Evolutionary conservation across 805 yeast species (phyloP), one percentile per base, ranked within the genome.

Genomic region (Kodamaea laetipori): DNA sequence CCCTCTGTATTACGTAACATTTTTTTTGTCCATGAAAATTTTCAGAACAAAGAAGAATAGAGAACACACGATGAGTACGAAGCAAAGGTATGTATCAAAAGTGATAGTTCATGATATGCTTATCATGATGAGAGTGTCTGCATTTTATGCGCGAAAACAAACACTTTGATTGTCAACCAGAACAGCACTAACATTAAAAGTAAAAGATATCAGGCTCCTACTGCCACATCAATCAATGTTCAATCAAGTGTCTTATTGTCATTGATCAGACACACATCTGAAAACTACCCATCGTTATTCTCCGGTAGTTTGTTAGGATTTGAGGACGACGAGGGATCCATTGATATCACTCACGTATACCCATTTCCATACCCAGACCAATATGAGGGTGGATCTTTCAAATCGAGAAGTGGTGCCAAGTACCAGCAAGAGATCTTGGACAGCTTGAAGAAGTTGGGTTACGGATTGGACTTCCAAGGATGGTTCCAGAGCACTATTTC

Each of bases 291-390:
- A 33, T 71, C 79, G 31, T 67, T 80, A 19, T 82, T 76, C 46
- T 71, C 82, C 21, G 95, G 95, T 15, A 81, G 88, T 28, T 70
- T 87, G 43, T 78, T 82, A 45, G 95, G 95, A n/a, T 71, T 82
- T 46, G 88, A 83, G 58, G 78, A 77, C 44, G 78, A 76, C 43
- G 69, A 61, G 25, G 77, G 76, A 33, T 64, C 69, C 9, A 69
- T 77, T 26, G 74, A 68, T 51, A 63, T 78, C 43, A 72, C 88
- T 9, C 84, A 82, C 53, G 71, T 81, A 16, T 86, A 80, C 66
- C 82, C 86, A 40, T 83, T 78, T 67, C 92, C 95, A 43, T 71
- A 66, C 61, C 73, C 71, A 27, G 88, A 83, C 52, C 85, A 81
- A 53, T 79, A 75, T 49, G 81, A 80, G 48, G 80, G 80, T 12